These are phyloP conservation scores for Anisogramma anomala DNA, from an alignment of 2,329 filamentous ascomycete species.

Conservation along the genomic window DNA sequence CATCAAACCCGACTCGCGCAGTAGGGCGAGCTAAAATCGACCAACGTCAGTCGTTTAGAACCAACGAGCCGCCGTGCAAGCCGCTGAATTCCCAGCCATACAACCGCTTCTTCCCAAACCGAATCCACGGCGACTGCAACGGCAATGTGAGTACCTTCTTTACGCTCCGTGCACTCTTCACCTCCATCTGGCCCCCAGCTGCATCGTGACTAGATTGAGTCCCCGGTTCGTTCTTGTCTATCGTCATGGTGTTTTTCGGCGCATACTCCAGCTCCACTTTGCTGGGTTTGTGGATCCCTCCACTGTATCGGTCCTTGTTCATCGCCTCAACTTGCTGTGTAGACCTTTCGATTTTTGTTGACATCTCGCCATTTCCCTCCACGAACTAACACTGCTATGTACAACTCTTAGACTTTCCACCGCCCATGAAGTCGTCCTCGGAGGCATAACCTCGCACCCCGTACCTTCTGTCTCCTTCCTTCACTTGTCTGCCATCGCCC, in stretches of 20 bases:
- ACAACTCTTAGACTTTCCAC: not conserved
- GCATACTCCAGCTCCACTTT: conserved; percentile 6
- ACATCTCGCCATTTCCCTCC: conserved; percentile 11
- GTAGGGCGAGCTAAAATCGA: not conserved
- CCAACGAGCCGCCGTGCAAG: not conserved
- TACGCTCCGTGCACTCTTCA: not conserved
- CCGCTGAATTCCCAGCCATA: not conserved
- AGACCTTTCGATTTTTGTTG: conserved; percentile 5
- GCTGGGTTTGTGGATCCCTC: conserved; percentile 8
- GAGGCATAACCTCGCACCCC: conserved; percentile 1
- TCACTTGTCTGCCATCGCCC: conserved; percentile 1
- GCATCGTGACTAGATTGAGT: not conserved
- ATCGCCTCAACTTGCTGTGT: not conserved
- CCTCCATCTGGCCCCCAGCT: not conserved
- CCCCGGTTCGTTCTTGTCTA: not conserved
- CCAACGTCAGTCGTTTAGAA: not conserved
- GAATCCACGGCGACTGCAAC: conserved; percentile 4
- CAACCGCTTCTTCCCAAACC: not conserved
- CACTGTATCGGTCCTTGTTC: conserved; percentile 5
- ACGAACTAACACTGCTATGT: not conserved
- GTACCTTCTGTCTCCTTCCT: conserved; percentile 3
- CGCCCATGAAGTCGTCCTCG: conserved; percentile 11
- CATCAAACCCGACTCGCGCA: not conserved
- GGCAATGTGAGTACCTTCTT: too few relatives aligned
- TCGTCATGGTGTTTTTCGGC: not conserved